Evolutionary conservation across 495 filamentous ascomycete species (phyloP).

Genomic region (Xylaria flabelliformis): DNA sequence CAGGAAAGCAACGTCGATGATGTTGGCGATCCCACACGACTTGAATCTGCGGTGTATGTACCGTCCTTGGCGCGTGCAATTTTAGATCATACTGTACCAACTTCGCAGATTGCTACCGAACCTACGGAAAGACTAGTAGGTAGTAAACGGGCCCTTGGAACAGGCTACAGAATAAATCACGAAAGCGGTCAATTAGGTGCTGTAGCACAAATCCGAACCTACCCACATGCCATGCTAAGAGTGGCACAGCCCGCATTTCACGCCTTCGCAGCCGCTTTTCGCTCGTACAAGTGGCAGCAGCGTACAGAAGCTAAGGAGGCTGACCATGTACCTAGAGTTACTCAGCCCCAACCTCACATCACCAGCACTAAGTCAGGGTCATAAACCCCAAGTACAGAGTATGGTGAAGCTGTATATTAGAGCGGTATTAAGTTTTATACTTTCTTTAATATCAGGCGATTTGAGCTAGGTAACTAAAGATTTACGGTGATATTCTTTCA

Average conservation of each 20-base stretch:
- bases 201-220: neutral
- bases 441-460: neutral
- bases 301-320: slow-evolving; percentile 11
- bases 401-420: neutral
- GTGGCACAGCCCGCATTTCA: slow-evolving; percentile 14
- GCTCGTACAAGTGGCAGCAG: neutral
- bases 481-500: neutral
- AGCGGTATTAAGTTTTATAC: too few species aligned
- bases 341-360: slow-evolving; percentile 8
- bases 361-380: neutral
- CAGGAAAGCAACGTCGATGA: slow-evolving; percentile 4
- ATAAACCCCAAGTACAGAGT: neutral
- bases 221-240: slow-evolving; percentile 14
- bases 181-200: neutral
- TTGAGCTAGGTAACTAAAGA: neutral
- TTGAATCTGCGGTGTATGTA: neutral
- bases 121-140: too few species aligned
- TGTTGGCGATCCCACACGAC: slow-evolving; percentile 12
- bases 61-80: neutral
- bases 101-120: too few species aligned
- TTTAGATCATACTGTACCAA: neutral
- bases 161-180: neutral
- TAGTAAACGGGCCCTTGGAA: neutral
- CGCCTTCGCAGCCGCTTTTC: slow-evolving; percentile 14
- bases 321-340: neutral